Evolutionary conservation across 345 rosid species (phyloP).

Genomic region (Lagerstroemia speciosa): DNA sequence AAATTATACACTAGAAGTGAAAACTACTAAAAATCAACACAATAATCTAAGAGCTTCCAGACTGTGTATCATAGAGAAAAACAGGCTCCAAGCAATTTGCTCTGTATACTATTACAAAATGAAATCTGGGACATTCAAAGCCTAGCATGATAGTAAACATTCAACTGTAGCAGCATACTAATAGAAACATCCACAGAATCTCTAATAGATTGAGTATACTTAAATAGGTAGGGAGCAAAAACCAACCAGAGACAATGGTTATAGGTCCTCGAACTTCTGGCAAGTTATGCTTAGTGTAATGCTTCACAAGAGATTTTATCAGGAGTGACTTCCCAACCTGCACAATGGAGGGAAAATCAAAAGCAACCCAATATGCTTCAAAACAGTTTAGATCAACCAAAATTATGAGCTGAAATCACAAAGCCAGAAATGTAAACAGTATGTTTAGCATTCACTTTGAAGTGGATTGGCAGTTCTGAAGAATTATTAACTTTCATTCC

Average conservation of each 20-base stretch:
- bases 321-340: conserved; percentile 90
- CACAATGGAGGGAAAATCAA: neutral
- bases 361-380: neutral
- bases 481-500: neutral
- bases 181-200: neutral
- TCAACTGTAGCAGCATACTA: neutral
- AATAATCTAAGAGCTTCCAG: neutral
- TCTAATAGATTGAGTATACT: neutral
- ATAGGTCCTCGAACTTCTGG: conserved; percentile 91
- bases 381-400: neutral
- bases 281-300: conserved; percentile 63
- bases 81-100: neutral
- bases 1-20: neutral
- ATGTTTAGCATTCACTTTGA: neutral
- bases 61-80: neutral
- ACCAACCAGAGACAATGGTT: conserved; percentile 69
- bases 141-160: neutral
- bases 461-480: neutral
- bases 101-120: neutral
- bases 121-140: neutral
- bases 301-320: conserved; percentile 74
- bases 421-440: neutral
- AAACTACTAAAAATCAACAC: neutral
- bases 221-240: neutral
- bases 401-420: neutral